Percentiles rank a stretch among this genome's conserved stretches.
These are phyloP conservation scores for Zoysia japonica DNA, from an alignment of 176 grass and related monocot species.

Conservation along the genomic window DNA sequence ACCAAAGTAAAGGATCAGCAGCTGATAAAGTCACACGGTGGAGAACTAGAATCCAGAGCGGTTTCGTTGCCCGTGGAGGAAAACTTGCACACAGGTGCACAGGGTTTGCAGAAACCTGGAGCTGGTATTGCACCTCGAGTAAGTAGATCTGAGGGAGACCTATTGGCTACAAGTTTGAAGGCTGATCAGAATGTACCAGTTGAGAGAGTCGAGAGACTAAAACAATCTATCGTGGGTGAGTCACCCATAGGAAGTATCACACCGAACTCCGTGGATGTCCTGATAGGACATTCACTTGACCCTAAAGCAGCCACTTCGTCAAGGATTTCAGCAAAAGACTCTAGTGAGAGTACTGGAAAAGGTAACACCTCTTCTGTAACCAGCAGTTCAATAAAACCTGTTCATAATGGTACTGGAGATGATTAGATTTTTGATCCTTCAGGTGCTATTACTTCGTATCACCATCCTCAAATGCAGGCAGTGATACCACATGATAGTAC, in stretches of 20 bases:
- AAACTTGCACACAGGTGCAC: conserved; percentile 9
- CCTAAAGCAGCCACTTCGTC: conserved; percentile 34
- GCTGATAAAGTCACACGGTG: conserved; percentile 31
- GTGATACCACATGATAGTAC: conserved; percentile 32
- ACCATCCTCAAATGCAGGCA: conserved; percentile 26
- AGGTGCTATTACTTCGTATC: conserved; percentile 35
- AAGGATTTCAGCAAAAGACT: conserved; percentile 32
- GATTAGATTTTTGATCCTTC: conserved; percentile 40
- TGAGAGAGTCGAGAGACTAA: conserved; percentile 25
- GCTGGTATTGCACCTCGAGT: conserved; percentile 19
- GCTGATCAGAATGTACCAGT: conserved; percentile 20
- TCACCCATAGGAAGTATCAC: conserved; percentile 38
- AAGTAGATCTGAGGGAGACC: conserved; percentile 33
- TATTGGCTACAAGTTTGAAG: conserved; percentile 19
- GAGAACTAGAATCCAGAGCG: conserved; percentile 39
- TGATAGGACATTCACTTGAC: conserved; percentile 11
- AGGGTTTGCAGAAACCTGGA: conserved; percentile 38
- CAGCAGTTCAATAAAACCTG: conserved; percentile 30
- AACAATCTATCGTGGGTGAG: conserved; percentile 30
- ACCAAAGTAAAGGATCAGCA: conserved; percentile 32
- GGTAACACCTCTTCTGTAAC: conserved; percentile 35
- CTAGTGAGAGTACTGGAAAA: conserved; percentile 24
- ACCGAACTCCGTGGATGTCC: conserved; percentile 29
- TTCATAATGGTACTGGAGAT: conserved; percentile 16
- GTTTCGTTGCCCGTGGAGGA: conserved; percentile 40